phyloP scores from a whole-genome alignment of 1,139 yeast genomes.

The Yamadazyma aaseri region DNA sequence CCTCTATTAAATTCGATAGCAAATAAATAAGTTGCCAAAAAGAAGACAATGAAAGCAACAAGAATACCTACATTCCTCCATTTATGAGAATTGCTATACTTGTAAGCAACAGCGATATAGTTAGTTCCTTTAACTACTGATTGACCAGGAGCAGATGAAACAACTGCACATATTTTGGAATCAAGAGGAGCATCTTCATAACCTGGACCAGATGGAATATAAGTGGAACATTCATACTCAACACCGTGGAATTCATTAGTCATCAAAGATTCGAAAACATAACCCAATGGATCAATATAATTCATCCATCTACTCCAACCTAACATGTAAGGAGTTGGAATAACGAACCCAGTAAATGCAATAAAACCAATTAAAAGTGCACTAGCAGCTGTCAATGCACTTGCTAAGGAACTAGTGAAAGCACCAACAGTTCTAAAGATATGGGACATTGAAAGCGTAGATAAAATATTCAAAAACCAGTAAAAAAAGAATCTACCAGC shows the following conservation, averaged over 20 bases:
- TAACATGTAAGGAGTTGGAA: constrained; percentile 58
- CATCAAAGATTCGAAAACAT: constrained; percentile 56
- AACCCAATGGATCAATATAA: constrained; percentile 55
- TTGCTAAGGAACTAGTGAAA: constrained; percentile 47
- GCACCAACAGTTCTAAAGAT: constrained; percentile 62
- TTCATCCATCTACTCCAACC: constrained; percentile 68
- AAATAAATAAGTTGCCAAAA: constrained; percentile 23
- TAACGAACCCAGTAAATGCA: constrained; percentile 54
- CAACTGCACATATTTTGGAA: constrained; percentile 51
- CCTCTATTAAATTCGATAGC: constrained; percentile 4
- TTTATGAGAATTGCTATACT: constrained; percentile 45
- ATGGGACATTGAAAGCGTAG: constrained; percentile 51
- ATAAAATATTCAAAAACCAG: constrained; percentile 34
- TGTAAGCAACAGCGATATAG: constrained; percentile 43
- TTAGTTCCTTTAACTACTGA: constrained; percentile 47
- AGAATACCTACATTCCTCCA: constrained; percentile 70
- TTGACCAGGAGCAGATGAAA: constrained; percentile 48
- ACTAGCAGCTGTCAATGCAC: constrained; percentile 65
- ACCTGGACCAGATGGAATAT: constrained; percentile 54
- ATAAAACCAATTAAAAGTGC: constrained; percentile 48
- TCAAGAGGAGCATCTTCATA: constrained; percentile 37
- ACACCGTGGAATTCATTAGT: constrained; percentile 57
- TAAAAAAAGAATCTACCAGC: constrained; percentile 60
- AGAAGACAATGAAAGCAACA: constrained; percentile 37
- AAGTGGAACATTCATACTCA: constrained; percentile 45